A percentile compares a stretch with the other conserved stretches of the same genome.
Conservation (phyloP, 2,329 filamentous ascomycete genomes). For the Fusarium beomiforme region DNA sequence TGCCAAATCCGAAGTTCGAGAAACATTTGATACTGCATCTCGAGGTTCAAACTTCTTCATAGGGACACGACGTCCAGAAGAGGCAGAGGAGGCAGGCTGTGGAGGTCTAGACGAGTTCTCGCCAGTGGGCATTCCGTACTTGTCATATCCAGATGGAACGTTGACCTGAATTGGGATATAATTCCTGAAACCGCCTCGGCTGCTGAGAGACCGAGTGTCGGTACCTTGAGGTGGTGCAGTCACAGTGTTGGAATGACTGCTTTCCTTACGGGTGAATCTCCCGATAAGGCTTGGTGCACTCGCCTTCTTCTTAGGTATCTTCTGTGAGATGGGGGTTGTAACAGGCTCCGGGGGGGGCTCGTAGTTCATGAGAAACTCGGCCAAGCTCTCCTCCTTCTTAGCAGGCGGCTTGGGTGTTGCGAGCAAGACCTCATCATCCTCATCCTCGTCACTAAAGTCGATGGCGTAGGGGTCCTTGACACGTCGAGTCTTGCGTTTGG, state of each 20-base stretch:
- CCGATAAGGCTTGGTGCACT: conserved; percentile 71
- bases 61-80: conserved; percentile 56
- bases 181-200: conserved; percentile 51
- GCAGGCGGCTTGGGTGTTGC: conserved; percentile 52
- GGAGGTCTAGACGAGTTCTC: conserved; percentile 30
- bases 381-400: conserved; percentile 72
- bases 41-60: conserved; percentile 69
- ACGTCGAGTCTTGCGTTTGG: conserved; percentile 78
- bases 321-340: conserved; percentile 46
- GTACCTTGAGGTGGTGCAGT: conserved; percentile 40
- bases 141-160: conserved; percentile 58
- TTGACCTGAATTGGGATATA: conserved; percentile 65
- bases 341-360: conserved; percentile 69
- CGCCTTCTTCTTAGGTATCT: conserved; percentile 69
- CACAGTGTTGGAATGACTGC: conserved; percentile 43
- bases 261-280: conserved; percentile 59
- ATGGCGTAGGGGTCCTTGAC: conserved; percentile 94
- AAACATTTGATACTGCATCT: conserved; percentile 60
- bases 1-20: conserved; percentile 74
- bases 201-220: conserved; percentile 51
- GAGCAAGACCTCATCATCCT: conserved; percentile 59
- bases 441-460: conserved; percentile 75
- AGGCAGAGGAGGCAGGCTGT: conserved; percentile 35
- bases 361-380: conserved; percentile 77
- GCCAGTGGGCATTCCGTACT: conserved; percentile 48